A percentile compares a stretch with the other conserved stretches of the same genome.
These are phyloP conservation scores for Phytopythium aichiense DNA, from an alignment of 352 stramenopile species.

Conservation along the genomic window DNA sequence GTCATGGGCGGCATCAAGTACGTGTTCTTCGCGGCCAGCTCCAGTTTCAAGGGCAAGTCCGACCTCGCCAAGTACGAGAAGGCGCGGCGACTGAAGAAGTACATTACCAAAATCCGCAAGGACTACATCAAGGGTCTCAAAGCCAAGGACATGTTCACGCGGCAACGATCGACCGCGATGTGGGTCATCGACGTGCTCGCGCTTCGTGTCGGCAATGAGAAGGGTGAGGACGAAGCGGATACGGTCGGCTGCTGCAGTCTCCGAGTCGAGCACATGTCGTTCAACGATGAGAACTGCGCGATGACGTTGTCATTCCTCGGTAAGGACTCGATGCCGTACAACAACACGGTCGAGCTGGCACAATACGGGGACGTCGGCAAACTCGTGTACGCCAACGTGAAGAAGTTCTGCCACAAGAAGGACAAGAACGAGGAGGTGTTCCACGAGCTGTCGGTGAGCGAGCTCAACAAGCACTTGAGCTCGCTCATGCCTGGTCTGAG, in stretches of 20 bases:
- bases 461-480: slow-evolving; percentile 98
- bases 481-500: slow-evolving; percentile 98
- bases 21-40: slow-evolving; percentile 97
- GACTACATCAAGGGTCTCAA: slow-evolving; percentile 89
- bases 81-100: slow-evolving; percentile 96
- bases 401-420: slow-evolving; percentile 95
- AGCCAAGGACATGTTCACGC: slow-evolving; percentile 88
- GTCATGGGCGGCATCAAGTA: slow-evolving; percentile 99
- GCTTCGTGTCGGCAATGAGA: slow-evolving; percentile 99
- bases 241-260: slow-evolving; percentile 99
- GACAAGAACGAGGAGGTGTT: slow-evolving; percentile 98
- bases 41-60: slow-evolving; percentile 99
- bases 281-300: slow-evolving; percentile 90
- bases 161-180: slow-evolving; percentile 97
- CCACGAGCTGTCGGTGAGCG: slow-evolving; percentile 92
- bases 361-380: slow-evolving; percentile 89
- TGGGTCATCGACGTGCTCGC: slow-evolving; percentile 99
- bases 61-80: slow-evolving; percentile 99
- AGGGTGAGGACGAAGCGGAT: slow-evolving; percentile 98
- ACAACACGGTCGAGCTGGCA: slow-evolving; percentile 97
- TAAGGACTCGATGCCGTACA: slow-evolving; percentile 99
- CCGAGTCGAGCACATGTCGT: slow-evolving; percentile 98
- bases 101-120: slow-evolving; percentile 95
- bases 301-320: slow-evolving; percentile 99
- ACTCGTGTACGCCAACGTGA: slow-evolving; percentile 95